Evolutionary conservation across 768 basidiomycete genomes (phyloP).

Genomic region (Tulasnella sp.): DNA sequence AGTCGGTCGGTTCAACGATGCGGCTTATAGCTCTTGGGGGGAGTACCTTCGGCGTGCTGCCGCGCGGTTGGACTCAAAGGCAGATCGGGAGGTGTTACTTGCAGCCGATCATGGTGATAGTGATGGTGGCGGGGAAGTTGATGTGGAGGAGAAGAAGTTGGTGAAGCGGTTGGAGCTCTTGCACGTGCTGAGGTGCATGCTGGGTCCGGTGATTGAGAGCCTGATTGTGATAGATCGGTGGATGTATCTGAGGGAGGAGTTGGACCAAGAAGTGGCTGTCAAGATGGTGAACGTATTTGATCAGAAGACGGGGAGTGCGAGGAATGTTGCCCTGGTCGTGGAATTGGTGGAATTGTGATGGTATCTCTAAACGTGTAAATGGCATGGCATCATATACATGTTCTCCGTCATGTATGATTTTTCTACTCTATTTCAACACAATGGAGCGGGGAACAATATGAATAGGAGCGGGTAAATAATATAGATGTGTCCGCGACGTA

Average conservation of each 20-base stretch:
- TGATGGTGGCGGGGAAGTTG: background rate
- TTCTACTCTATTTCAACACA: no score
- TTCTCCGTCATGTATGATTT: no score
- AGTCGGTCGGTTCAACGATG: slow-evolving; percentile 43
- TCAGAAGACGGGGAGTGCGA: slow-evolving; percentile 57
- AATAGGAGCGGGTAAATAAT: no score
- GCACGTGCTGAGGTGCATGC: slow-evolving; percentile 54
- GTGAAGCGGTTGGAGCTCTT: slow-evolving; percentile 44
- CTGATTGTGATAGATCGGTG: slow-evolving; percentile 53
- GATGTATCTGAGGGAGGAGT: slow-evolving; percentile 41
- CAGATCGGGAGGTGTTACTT: background rate
- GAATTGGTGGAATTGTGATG: no score
- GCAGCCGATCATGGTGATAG: background rate
- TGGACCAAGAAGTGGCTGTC: slow-evolving; percentile 22
- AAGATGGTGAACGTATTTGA: slow-evolving; percentile 59
- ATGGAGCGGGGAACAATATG: no score
- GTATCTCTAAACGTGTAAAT: slow-evolving; percentile 5
- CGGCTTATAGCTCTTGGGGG: slow-evolving; percentile 41
- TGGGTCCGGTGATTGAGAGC: slow-evolving; percentile 60
- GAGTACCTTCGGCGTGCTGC: slow-evolving; percentile 36
- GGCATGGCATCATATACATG: no score
- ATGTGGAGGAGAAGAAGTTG: slow-evolving; percentile 20
- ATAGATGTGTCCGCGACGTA: no score
- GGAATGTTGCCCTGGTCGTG: slow-evolving; percentile 57
- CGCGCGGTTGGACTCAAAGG: slow-evolving; percentile 24